phyloP scores from a whole-genome alignment of 2,329 filamentous ascomycete species.

The Passalora sequoiae region DNA sequence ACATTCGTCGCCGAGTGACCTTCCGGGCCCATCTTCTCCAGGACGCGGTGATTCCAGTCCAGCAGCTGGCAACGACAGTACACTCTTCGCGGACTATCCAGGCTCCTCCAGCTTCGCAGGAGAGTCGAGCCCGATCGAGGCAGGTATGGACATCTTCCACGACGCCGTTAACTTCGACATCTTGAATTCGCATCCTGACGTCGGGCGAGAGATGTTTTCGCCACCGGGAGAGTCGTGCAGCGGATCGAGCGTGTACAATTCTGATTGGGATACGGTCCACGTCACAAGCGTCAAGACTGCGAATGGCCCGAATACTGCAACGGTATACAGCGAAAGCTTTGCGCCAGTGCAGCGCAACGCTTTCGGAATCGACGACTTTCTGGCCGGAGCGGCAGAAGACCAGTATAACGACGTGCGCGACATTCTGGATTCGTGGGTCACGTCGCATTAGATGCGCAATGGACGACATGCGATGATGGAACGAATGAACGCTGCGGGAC shows the following conservation, averaged over 20 bases:
- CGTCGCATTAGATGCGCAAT: constrained; percentile 10
- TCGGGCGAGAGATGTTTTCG: constrained; percentile 24
- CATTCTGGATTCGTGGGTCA: constrained; percentile 23
- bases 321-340: constrained; percentile 90
- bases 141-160: constrained; percentile 20
- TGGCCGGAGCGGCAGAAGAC: constrained; percentile 9
- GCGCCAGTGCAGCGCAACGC: constrained; percentile 54
- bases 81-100: constrained; percentile 16
- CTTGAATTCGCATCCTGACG: constrained; percentile 23
- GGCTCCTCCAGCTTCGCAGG: constrained; percentile 12
- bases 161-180: constrained; percentile 22
- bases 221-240: constrained; percentile 28
- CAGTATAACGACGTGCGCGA: constrained; percentile 19
- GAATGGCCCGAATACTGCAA: constrained; percentile 50
- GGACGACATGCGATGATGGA: constrained; percentile 5
- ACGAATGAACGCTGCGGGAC: constrained; percentile 7
- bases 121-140: constrained; percentile 20
- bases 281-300: constrained; percentile 18
- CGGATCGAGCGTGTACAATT: constrained; percentile 27
- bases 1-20: constrained; percentile 20
- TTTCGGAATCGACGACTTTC: constrained; percentile 20
- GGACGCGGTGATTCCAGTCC: constrained; percentile 22
- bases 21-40: constrained; percentile 6
- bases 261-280: constrained; percentile 23
- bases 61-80: constrained; percentile 8